Base-by-base conservation (phyloP, 2,329 filamentous ascomycete species). In the Rhynchosporium secalis region DNA sequence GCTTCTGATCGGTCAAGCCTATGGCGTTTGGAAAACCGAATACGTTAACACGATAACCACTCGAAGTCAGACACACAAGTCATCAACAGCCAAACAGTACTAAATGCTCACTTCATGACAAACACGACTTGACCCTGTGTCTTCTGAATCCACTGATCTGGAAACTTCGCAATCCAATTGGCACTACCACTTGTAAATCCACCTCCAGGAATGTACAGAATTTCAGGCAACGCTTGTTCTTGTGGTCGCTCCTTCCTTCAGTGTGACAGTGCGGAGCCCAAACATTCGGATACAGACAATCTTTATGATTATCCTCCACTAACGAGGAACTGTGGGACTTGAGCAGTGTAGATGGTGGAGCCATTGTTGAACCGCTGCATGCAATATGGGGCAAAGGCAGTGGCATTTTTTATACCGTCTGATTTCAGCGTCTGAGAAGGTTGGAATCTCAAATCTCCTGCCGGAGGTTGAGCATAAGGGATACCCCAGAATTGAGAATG, bases 171-270 rank as follows among this genome's bases (percentile, higher is more conserved):
- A 43, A 60, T 41, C 12, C 57, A 62, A 41, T 65, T 59, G 12
- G 59, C 40, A 12, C 62, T 59, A 8, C 62, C 59, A 33, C 46
- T 70, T 1, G 68, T 69, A 57, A 77, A 79, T 0, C 73, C 76
- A 15, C 78, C 78, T 6, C 79, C 78, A 31, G 76, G 73, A 7
- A 80, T 74, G 71, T 76, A 80, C n/a, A 80, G 72, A 41, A 78
- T 62, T 20, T 79, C 78, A 9, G 66, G 66, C 38, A 68, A 76
- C 6, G 56, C 45, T 29, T 28, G 10, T 66, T 61, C 75, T 75
- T 38, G 54, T 12, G 49, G 46, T 43, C n/a, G 26, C 20, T 57
- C 54, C 12, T 36, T 61, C 41, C 48, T 54, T 15, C 48, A n/a
- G 3, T 69, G 49, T 26, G 20, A 20, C 20, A 20, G 20, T 20